Conservation (phyloP, 139 green algal genomes). For the Yamagishiella unicocca region DNA sequence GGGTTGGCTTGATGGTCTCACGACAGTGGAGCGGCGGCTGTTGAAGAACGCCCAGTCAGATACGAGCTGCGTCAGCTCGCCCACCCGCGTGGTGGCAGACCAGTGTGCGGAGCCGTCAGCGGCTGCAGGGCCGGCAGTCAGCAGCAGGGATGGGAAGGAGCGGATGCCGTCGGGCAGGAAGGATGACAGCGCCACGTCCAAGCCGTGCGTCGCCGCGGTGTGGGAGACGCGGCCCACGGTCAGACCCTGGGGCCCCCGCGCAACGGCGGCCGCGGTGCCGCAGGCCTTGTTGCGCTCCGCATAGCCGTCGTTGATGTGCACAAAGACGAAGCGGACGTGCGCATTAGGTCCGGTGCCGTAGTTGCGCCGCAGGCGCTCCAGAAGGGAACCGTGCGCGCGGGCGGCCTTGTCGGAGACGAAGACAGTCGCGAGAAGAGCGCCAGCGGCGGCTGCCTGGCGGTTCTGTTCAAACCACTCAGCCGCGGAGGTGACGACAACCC, state of each 20-base stretch:
- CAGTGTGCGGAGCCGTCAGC: neutral
- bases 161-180: constrained; percentile 5
- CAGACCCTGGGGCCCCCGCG: neutral
- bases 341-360: neutral
- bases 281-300: neutral
- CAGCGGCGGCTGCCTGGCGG: constrained; percentile 14
- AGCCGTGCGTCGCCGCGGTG: neutral
- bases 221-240: neutral
- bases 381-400: neutral
- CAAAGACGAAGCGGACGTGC: constrained; percentile 18
- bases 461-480: constrained; percentile 28
- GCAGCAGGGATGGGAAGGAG: constrained; percentile 21
- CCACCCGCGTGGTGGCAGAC: neutral
- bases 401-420: constrained; percentile 36
- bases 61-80: constrained; percentile 38
- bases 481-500: constrained; percentile 9
- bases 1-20: neutral
- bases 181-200: constrained; percentile 32
- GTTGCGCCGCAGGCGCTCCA: constrained; percentile 25
- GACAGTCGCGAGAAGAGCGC: constrained; percentile 25
- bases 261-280: neutral
- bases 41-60: constrained; percentile 27
- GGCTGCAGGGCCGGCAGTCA: neutral
- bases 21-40: neutral
- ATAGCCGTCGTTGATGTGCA: constrained; percentile 5